Conservation (phyloP, 179 eudicot species). For the Beta macrorhiza region DNA sequence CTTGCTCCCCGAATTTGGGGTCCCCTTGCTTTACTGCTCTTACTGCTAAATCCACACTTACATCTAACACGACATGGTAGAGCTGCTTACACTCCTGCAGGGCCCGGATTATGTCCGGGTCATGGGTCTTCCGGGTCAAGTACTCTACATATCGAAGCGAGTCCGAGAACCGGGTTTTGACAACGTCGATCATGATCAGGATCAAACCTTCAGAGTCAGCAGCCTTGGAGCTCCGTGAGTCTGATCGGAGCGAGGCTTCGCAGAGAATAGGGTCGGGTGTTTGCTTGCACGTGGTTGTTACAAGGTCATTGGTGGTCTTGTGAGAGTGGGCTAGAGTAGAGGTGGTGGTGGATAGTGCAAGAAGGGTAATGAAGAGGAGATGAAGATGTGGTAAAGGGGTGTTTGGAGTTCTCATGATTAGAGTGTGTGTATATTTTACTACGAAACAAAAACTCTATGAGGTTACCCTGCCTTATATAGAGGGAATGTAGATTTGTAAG, state of each 20-base stretch:
- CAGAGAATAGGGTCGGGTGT: constrained; percentile 42
- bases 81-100: constrained; percentile 25
- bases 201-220: constrained; percentile 25
- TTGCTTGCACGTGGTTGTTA: constrained; percentile 26
- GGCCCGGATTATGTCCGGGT: constrained; percentile 27
- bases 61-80: constrained; percentile 30
- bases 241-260: constrained; percentile 36
- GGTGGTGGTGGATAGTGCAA: neutral
- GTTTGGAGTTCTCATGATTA: constrained; percentile 6
- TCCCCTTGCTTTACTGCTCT: constrained; percentile 37
- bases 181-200: constrained; percentile 41
- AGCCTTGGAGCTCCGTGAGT: constrained; percentile 39
- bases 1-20: constrained; percentile 46
- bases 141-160: constrained; percentile 22
- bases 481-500: neutral
- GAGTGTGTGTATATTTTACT: too few species aligned
- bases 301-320: constrained; percentile 31
- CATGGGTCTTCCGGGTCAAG: constrained; percentile 22
- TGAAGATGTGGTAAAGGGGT: neutral
- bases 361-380: constrained; percentile 7
- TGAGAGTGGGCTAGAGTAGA: neutral
- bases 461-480: constrained; percentile 3
- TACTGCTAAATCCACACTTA: constrained; percentile 27
- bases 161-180: constrained; percentile 31
- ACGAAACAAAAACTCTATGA: neutral